Percentiles rank a stretch among this genome's conserved stretches.
Evolutionary conservation across 371 early-diverging fungal species (phyloP).

Genomic region (Mortierella sp.): DNA sequence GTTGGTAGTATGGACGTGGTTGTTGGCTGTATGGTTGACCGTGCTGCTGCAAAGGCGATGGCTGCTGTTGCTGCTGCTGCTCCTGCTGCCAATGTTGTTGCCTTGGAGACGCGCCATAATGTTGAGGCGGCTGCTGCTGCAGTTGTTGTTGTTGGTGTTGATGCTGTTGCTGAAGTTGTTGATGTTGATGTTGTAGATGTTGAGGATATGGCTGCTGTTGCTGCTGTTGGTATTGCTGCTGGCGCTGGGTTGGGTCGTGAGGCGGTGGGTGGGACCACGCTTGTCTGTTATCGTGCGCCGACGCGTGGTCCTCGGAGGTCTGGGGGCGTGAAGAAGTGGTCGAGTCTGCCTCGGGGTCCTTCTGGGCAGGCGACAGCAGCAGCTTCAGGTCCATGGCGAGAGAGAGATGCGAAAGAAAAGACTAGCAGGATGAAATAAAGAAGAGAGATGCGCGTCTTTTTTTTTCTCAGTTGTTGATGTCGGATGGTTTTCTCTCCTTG

Average conservation of each 20-base stretch:
- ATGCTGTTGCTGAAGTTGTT: neutral
- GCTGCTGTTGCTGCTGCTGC: neutral
- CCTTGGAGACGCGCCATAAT: slow-evolving; percentile 10
- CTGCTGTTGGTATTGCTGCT: neutral
- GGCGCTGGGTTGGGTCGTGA: slow-evolving; percentile 31
- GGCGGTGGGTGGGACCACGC: slow-evolving; percentile 34
- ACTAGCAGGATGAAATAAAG: neutral
- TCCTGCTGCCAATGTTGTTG: slow-evolving; percentile 5
- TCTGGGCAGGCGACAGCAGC: slow-evolving; percentile 51
- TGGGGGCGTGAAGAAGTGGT: slow-evolving; percentile 18
- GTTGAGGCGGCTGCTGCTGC: neutral
- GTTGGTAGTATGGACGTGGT: slow-evolving; percentile 10
- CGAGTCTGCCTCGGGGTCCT: slow-evolving; percentile 48
- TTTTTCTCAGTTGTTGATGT: neutral
- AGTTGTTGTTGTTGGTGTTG: slow-evolving; percentile 12
- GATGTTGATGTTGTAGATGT: slow-evolving; percentile 3
- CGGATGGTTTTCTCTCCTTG: neutral
- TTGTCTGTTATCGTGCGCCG: slow-evolving; percentile 24
- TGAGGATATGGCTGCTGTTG: slow-evolving; percentile 22
- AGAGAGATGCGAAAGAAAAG: neutral
- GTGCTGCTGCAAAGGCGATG: neutral
- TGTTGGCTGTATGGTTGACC: neutral
- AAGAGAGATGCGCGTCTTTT: slow-evolving; percentile 2
- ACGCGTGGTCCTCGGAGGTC: slow-evolving; percentile 36
- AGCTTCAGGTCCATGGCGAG: slow-evolving; percentile 54